phyloP scores from a whole-genome alignment of 1,284 basidiomycete species.

The Bjerkandera adusta region DNA sequence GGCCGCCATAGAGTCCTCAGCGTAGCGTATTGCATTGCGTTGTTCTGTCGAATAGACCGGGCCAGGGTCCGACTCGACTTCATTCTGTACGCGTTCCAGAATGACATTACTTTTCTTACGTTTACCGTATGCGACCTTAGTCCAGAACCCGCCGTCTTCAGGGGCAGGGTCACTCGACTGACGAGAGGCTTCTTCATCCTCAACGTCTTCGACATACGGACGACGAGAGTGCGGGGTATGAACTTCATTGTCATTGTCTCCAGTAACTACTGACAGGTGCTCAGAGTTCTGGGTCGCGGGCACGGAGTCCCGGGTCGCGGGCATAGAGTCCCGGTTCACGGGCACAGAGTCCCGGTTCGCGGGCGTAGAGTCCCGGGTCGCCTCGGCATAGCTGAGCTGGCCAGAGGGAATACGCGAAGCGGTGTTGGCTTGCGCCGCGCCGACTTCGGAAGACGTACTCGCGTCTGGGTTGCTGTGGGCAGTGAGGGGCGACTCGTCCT shows the following conservation, averaged over 20 bases:
- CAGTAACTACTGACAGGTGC: not conserved
- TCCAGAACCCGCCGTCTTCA: slow-evolving; percentile 1
- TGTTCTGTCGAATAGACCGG: too few relatives aligned
- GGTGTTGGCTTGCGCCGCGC: too few relatives aligned
- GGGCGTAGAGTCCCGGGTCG: not conserved
- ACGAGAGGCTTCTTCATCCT: not conserved
- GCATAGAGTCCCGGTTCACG: not conserved
- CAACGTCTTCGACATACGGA: not conserved
- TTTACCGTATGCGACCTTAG: not conserved
- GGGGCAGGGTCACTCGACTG: not conserved
- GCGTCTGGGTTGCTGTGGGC: too few relatives aligned
- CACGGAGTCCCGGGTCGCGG: not conserved
- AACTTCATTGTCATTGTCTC: slow-evolving; percentile 1
- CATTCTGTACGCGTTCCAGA: not conserved
- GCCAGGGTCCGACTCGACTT: not conserved
- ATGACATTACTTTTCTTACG: slow-evolving; percentile 1
- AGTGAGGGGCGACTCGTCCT: too few relatives aligned
- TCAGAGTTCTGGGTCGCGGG: not conserved
- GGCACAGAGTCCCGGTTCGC: not conserved
- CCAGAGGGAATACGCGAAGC: too few relatives aligned
- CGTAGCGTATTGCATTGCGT: too few relatives aligned
- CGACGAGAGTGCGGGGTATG: not conserved
- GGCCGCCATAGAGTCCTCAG: too few relatives aligned
- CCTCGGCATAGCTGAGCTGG: not conserved
- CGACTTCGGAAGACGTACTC: too few relatives aligned